Evolutionary conservation across 345 rosid species (phyloP).

Genomic region (Toxicodendron radicans): DNA sequence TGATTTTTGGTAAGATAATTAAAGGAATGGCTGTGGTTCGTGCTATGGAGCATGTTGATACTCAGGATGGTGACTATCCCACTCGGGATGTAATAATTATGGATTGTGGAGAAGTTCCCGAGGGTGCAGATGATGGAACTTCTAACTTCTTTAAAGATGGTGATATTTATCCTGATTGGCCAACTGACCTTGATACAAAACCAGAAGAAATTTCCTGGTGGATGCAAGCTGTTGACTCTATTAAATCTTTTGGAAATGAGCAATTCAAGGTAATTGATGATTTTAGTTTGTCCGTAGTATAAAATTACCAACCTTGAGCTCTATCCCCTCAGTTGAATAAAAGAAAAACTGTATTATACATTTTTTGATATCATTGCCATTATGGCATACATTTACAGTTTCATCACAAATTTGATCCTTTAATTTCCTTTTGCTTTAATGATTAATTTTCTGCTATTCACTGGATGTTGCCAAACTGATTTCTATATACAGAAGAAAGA

Average conservation of each 20-base stretch:
- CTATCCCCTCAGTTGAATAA: too few species aligned
- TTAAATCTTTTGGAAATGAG: constrained; percentile 77
- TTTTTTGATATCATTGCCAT: not conserved
- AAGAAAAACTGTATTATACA: not conserved
- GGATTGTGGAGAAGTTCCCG: constrained; percentile 82
- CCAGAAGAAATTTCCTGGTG: constrained; percentile 81
- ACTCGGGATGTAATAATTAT: constrained; percentile 51
- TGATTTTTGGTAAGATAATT: constrained; percentile 79
- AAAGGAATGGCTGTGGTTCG: constrained; percentile 97
- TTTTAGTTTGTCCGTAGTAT: too few species aligned
- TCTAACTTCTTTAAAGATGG: constrained; percentile 85
- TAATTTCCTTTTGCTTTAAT: not conserved
- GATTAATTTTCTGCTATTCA: not conserved
- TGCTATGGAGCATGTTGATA: constrained; percentile 67
- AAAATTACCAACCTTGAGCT: too few species aligned
- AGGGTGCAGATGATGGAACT: constrained; percentile 76
- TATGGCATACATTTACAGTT: not conserved
- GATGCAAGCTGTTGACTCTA: constrained; percentile 75
- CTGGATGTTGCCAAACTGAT: not conserved
- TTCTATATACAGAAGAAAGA: constrained; percentile 62
- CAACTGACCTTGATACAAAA: constrained; percentile 67
- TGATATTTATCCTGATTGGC: constrained; percentile 90
- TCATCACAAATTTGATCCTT: not conserved
- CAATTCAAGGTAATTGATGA: constrained; percentile 57
- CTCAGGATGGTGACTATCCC: constrained; percentile 58